These are phyloP conservation scores for Sclerotinia minor DNA, from an alignment of 2,329 filamentous ascomycete species.

Conservation along the genomic window DNA sequence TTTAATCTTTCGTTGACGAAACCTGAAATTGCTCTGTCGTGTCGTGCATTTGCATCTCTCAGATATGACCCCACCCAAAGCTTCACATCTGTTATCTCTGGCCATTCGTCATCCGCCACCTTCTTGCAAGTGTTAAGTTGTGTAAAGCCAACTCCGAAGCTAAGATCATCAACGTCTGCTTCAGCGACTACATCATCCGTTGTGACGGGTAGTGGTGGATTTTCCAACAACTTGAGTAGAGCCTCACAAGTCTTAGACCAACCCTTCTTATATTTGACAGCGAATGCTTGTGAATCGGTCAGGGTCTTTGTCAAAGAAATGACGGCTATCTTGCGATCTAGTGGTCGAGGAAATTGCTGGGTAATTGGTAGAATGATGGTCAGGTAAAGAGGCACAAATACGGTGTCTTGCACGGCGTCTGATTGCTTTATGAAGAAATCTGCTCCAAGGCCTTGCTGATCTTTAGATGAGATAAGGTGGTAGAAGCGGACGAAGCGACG, in stretches of 20 bases:
- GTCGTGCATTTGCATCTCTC: slow-evolving; percentile 72
- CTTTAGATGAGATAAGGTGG: slow-evolving; percentile 77
- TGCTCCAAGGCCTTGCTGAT: slow-evolving; percentile 75
- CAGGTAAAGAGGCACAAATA: slow-evolving; percentile 85
- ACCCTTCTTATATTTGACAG: slow-evolving; percentile 78
- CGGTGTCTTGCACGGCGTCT: slow-evolving; percentile 75
- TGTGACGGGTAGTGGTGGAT: slow-evolving; percentile 69
- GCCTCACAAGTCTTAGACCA: slow-evolving; percentile 89
- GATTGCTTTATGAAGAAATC: slow-evolving; percentile 88
- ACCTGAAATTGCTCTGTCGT: slow-evolving; percentile 66
- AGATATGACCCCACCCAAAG: slow-evolving; percentile 68
- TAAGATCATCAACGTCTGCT: slow-evolving; percentile 89
- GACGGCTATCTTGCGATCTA: slow-evolving; percentile 91
- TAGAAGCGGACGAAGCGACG: slow-evolving; percentile 91
- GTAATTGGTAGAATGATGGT: slow-evolving; percentile 85
- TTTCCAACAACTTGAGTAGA: slow-evolving; percentile 85
- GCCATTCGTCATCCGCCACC: slow-evolving; percentile 74
- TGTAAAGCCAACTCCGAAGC: slow-evolving; percentile 93
- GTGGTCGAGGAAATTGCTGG: slow-evolving; percentile 79
- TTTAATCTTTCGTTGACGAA: slow-evolving; percentile 73
- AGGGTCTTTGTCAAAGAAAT: slow-evolving; percentile 92
- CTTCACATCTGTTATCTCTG: slow-evolving; percentile 77
- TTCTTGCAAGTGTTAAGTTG: slow-evolving; percentile 87
- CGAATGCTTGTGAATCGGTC: slow-evolving; percentile 81
- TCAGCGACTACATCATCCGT: slow-evolving; percentile 80